Evolutionary conservation across 192 early-diverging fungal genomes (phyloP).

Genomic region (Cetraspora pellucida): DNA sequence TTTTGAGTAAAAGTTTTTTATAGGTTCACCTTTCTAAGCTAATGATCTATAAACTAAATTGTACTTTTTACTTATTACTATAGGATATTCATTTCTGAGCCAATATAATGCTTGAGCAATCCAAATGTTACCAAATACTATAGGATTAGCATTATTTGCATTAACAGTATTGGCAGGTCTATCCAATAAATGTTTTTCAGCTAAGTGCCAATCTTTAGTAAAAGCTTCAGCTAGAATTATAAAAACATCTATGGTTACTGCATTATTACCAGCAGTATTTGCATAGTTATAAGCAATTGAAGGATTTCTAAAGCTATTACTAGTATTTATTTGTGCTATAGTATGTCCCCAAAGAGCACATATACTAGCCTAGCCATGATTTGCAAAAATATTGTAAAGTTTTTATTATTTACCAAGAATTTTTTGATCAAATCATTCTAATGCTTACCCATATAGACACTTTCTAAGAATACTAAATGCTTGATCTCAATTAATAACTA

Average conservation of each 20-base stretch:
- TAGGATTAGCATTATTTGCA: conserved; percentile 7
- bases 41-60: not conserved
- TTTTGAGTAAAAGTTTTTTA: conserved; percentile 8
- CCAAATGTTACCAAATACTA: not conserved
- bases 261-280: not conserved
- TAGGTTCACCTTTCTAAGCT: not conserved
- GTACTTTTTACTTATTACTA: not conserved
- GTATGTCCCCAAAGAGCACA: not conserved
- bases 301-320: conserved; percentile 16
- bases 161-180: not conserved
- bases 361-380: not conserved
- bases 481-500: not conserved
- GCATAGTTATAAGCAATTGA: not conserved
- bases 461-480: not conserved
- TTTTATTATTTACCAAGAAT: not conserved
- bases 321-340: not conserved
- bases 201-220: not conserved
- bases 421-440: conserved; percentile 3
- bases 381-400: not conserved
- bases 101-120: not conserved
- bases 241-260: not conserved
- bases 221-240: conserved; percentile 8
- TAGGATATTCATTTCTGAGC: not conserved
- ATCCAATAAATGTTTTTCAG: not conserved
- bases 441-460: not conserved